Evolutionary conservation across 352 stramenopile species (phyloP).

Genomic region (Globisporangium paddicum): DNA sequence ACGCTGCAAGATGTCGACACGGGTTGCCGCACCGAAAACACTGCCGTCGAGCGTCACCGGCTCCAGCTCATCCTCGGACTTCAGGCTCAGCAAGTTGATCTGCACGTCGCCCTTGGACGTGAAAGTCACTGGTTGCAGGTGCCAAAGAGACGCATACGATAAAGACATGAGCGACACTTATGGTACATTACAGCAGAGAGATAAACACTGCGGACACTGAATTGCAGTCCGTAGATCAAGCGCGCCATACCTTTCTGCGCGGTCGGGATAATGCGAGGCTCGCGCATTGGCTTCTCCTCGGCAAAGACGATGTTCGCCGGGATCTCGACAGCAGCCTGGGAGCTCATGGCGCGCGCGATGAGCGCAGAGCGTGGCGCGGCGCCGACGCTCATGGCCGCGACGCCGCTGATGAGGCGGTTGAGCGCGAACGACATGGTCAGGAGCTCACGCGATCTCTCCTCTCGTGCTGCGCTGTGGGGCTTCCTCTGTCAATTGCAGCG

Average conservation of each 20-base stretch:
- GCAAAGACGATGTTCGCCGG: slow-evolving; percentile 69
- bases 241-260: slow-evolving; percentile 41
- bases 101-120: slow-evolving; percentile 51
- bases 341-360: slow-evolving; percentile 28
- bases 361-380: slow-evolving; percentile 29
- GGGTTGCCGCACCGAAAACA: slow-evolving; percentile 72
- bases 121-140: slow-evolving; percentile 27
- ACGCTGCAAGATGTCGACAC: slow-evolving; percentile 85
- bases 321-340: slow-evolving; percentile 28
- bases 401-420: slow-evolving; percentile 54
- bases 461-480: not conserved
- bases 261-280: slow-evolving; percentile 56
- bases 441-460: not conserved
- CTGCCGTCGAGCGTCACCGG: slow-evolving; percentile 55
- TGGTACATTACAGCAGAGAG: too few species aligned
- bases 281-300: slow-evolving; percentile 61
- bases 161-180: not conserved
- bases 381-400: slow-evolving; percentile 44
- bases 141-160: not conserved
- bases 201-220: not conserved
- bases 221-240: not conserved
- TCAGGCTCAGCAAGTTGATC: slow-evolving; percentile 64
- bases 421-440: slow-evolving; percentile 30
- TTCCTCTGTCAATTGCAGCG: slow-evolving; percentile 5
- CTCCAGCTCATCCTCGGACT: slow-evolving; percentile 33